These are phyloP conservation scores for Benincasa hispida DNA, from an alignment of 306 rosid species.

Conservation along the genomic window DNA sequence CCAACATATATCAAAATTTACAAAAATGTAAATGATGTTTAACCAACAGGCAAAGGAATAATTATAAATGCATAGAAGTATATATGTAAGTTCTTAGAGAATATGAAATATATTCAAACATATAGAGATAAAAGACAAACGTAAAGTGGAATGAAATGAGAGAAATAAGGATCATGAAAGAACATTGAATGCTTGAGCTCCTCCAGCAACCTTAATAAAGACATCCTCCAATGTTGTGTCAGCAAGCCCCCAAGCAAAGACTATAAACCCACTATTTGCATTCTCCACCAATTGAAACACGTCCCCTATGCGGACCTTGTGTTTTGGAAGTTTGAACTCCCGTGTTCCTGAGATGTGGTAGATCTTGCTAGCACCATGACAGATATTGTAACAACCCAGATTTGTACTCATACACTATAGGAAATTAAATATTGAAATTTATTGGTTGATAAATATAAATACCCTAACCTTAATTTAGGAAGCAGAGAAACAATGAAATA, in stretches of 20 bases:
- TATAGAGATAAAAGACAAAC: not conserved
- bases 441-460: too few species aligned
- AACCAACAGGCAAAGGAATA: too few species aligned
- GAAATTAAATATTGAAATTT: too few species aligned
- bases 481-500: too few species aligned
- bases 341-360: constrained; percentile 96
- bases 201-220: constrained; percentile 79
- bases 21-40: not conserved
- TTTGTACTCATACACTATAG: too few species aligned
- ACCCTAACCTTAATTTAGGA: too few species aligned
- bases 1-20: not conserved
- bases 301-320: constrained; percentile 47
- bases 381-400: too few species aligned
- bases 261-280: constrained; percentile 61
- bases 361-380: constrained; percentile 57
- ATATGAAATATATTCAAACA: not conserved
- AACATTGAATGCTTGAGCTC: constrained; percentile 42
- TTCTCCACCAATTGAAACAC: constrained; percentile 64
- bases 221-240: constrained; percentile 98
- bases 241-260: too few species aligned
- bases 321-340: constrained; percentile 77
- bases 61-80: not conserved
- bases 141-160: not conserved
- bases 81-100: not conserved
- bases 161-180: too few species aligned